phyloP scores from a whole-genome alignment of 1,284 basidiomycete genomes.

The Inonotus hispidus region DNA sequence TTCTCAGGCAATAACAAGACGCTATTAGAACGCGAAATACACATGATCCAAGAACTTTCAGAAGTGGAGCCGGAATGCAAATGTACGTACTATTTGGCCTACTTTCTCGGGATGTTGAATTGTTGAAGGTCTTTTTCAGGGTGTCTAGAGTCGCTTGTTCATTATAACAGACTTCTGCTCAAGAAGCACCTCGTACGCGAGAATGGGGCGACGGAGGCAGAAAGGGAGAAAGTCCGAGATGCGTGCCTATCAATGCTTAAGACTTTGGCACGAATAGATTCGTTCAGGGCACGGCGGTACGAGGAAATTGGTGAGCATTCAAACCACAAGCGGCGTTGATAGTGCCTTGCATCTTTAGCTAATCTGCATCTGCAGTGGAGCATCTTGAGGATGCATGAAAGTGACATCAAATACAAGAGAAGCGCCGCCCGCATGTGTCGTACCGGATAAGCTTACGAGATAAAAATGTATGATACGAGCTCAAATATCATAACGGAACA shows the following conservation, averaged over 20 bases:
- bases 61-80: slow-evolving; percentile 91
- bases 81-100: slow-evolving; percentile 52
- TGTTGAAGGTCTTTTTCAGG: slow-evolving; percentile 43
- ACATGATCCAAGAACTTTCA: slow-evolving; percentile 79
- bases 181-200: slow-evolving; percentile 30
- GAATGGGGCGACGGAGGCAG: slow-evolving; percentile 24
- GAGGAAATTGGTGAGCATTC: slow-evolving; percentile 48
- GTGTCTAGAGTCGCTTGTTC: slow-evolving; percentile 90
- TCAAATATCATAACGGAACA: background rate
- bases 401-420: background rate
- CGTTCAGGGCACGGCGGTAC: slow-evolving; percentile 55
- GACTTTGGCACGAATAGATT: slow-evolving; percentile 53
- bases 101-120: background rate
- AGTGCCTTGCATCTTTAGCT: background rate
- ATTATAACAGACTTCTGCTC: slow-evolving; percentile 65
- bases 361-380: background rate
- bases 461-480: background rate
- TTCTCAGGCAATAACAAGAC: slow-evolving; percentile 46
- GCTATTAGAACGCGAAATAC: slow-evolving; percentile 74
- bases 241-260: slow-evolving; percentile 50
- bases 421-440: background rate
- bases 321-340: background rate
- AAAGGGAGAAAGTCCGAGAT: slow-evolving; percentile 34
- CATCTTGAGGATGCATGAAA: background rate
- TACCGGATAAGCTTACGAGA: background rate